Evolutionary conservation across 1,284 basidiomycete species (phyloP), one percentile per base, ranked within the genome.

Genomic region (Ceratobasidium sp.): DNA sequence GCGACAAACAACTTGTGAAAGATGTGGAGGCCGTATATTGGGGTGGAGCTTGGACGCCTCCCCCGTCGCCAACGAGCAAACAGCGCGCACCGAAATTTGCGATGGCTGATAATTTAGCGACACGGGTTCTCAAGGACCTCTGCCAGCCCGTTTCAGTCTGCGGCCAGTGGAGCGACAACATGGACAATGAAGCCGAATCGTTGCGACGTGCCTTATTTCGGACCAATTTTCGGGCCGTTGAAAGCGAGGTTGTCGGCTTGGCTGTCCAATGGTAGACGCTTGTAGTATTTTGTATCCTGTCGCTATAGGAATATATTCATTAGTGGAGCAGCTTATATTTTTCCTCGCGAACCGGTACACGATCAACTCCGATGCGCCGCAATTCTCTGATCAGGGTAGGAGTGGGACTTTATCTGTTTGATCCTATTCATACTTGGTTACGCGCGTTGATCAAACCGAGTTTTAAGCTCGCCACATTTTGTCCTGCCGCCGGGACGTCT

Each of bases 191-290:
- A 3, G 80, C 81, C 4, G 81, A 82, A 72, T 76, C 68, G 38
- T 77, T 76, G 58, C 75, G 87, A 69, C 79, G 77, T 73, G 77
- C 78, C 52, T 77, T 87, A n/a, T 86, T 97, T 75, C 82, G 92
- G 76, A 96, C 95, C 4, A 81, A 87, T 75, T 98, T 95, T 78
- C 84, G 87, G 69, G 92, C 91, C 25, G 93, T 98, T 0, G 92
- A 93, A 79, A 92, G 89, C 77, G 93, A 96, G 76, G 88, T 94
- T 43, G 80, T 91, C 47, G 89, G 89, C 13, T 80, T 94, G 56
- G 89, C 90, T 12, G 93, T 94, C 7, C 88, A 89, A 75, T 95
- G 93, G 93, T 94, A 81, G 80, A 67, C 8, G 27, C n/a, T 22
- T n/a, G n/a, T n/a, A n/a, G 52, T 54, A 20, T 7, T 54, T 27